Base-by-base conservation (phyloP, 306 rosid species). In the Cucurbita pepo region DNA sequence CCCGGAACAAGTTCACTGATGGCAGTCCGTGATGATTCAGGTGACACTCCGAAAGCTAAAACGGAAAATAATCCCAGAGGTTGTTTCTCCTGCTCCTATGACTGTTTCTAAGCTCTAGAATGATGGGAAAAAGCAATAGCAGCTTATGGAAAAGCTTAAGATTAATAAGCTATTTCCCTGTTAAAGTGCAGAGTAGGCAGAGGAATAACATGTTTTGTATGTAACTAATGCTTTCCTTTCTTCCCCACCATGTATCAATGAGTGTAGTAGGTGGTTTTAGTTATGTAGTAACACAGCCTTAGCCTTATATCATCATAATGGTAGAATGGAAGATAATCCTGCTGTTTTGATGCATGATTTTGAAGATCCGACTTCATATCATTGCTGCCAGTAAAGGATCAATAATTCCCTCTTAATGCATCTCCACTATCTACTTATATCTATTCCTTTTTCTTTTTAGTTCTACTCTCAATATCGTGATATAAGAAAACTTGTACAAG, bases 1-100 rank as follows among this genome's bases (percentile, higher is more conserved):
- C 98, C 98, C 0, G 97, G 96, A 40, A 93, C 98, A 25, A 93
- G 96, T 77, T 88, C 98, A 19, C 85, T 90, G 78, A 93, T 93
- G 94, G 89, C 91, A 18, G 79, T 83, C 64, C 76, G 82, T 6
- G 90, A 82, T 72, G 90, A 79, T 74, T 76, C 79, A 0, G 88
- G 90, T 59, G 89, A 86, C 58, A 93, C 88, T n/a, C 91, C 89
- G 3, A 90, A 85, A 84, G 79, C 77, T 53, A 79, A 78, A 44
- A 88, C 77, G 65, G 92, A 88, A 82, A 77, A 79, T 34, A 78
- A 84, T 79, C 86, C 88, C 56, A 87, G 75, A 60, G 90, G 98
- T 53, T 83, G 91, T 77, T 91, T 93, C 82, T 88, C 87, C 85
- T 93, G 98, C 81, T 90, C 87, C 79, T 85, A 85, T 67, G 89